Base-by-base conservation (phyloP, 2,329 filamentous ascomycete species). In the Colletotrichum cuscutae region DNA sequence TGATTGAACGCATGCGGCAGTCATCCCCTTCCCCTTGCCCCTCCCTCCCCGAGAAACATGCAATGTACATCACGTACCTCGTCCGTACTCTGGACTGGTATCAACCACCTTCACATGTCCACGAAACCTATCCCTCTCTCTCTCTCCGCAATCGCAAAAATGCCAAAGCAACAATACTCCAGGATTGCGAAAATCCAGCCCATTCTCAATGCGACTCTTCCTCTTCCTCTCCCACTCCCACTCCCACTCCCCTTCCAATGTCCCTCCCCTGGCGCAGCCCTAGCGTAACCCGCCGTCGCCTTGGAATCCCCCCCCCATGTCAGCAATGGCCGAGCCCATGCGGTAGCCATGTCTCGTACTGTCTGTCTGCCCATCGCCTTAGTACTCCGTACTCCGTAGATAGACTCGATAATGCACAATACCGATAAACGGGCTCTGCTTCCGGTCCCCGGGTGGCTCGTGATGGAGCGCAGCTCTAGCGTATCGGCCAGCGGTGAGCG, bases 51-150 rank as follows among this genome's bases (percentile, higher is more conserved):
- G 11, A 49, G 3, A 46, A n/a, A n/a, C 6, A 46, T 15, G 9
- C 15, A 19, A 9, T 11, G 42, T 9, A 42, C 19, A 6, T 6
- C 37, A 0, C 11, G 37, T 42, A 42, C 15, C 37, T 42, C 37
- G 13, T 42, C 37, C 37, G 37, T 42, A 42, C 37, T 42, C 37
- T 15, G 19, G 6, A 46, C 7, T 19, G 42, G 19, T 49, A 49
- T 49, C 42, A 19, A 49, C 42, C 42, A 63, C 69, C 68, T 53
- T 71, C 69, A 71, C 69, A 71, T 71, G 69, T 32, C 46, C 58
- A 58, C 28, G 1, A 22, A 49, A 49, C 6, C 19, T 6, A 42
- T 42, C 37, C 6, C 37, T 42, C 37, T 15, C 37, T 42, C 37
- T 15, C 37, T 42, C 37, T n/a, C 42, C 42, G 42, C 42, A 42